A percentile compares a stretch with the other conserved stretches of the same genome.
Evolutionary conservation across 768 basidiomycete species (phyloP).

Genomic region (Infundibulicybe gibba): DNA sequence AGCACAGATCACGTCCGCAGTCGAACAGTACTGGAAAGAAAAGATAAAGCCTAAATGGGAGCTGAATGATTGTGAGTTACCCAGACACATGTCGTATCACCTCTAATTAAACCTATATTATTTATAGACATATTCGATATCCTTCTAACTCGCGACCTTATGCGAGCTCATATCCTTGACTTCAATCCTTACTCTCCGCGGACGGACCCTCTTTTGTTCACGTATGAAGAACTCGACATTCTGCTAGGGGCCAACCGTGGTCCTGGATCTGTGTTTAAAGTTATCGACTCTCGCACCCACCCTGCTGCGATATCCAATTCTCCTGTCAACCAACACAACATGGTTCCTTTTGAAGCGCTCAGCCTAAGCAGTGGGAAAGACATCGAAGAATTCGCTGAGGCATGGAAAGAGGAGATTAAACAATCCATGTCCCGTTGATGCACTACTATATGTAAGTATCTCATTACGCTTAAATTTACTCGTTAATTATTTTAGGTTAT

Average conservation of each 20-base stretch:
- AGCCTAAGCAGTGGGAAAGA: conserved; percentile 69
- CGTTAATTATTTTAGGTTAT: conserved; percentile 1
- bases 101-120: too few relatives aligned
- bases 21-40: conserved; percentile 64
- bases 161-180: conserved; percentile 79
- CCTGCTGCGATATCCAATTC: conserved; percentile 63
- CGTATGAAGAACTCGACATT: conserved; percentile 66
- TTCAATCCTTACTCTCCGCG: conserved; percentile 85
- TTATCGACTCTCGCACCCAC: conserved; percentile 74
- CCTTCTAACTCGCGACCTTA: conserved; percentile 77
- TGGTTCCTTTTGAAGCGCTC: conserved; percentile 90
- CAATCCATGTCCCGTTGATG: conserved; percentile 18
- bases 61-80: conserved; percentile 55
- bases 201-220: conserved; percentile 88
- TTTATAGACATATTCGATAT: conserved; percentile 79
- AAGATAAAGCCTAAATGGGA: conserved; percentile 62
- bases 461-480: background rate
- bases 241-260: conserved; percentile 20
- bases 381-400: conserved; percentile 69
- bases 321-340: conserved; percentile 81
- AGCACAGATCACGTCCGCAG: conserved; percentile 43
- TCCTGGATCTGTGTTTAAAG: conserved; percentile 47
- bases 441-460: background rate
- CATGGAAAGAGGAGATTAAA: conserved; percentile 55
- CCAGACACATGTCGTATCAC: background rate